These are phyloP conservation scores for Epichloe gansuensis DNA, from an alignment of 2,329 filamentous ascomycete genomes.

Conservation along the genomic window DNA sequence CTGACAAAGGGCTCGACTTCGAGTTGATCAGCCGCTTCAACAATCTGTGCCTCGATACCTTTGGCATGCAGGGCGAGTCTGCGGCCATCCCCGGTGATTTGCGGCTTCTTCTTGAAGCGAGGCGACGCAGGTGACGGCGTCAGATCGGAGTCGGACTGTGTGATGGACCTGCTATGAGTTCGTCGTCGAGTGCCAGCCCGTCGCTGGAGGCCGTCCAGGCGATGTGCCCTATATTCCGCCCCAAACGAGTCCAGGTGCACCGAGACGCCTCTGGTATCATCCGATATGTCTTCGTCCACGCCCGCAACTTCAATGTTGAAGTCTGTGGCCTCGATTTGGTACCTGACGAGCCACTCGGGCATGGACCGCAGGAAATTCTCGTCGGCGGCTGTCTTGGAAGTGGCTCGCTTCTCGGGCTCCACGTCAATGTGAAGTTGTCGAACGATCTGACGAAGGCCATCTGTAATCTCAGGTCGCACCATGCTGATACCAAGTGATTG, in stretches of 20 bases:
- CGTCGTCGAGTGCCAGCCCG: slow-evolving; percentile 48
- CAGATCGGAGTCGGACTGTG: slow-evolving; percentile 55
- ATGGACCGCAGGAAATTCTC: slow-evolving; percentile 64
- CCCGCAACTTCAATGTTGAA: slow-evolving; percentile 87
- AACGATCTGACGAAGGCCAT: slow-evolving; percentile 84
- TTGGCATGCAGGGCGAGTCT: slow-evolving; percentile 68
- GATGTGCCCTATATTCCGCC: slow-evolving; percentile 77
- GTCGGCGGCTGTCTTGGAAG: slow-evolving; percentile 35
- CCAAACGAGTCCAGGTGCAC: slow-evolving; percentile 81
- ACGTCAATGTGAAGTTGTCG: slow-evolving; percentile 64
- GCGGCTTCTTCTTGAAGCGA: slow-evolving; percentile 37
- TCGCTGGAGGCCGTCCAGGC: slow-evolving; percentile 49
- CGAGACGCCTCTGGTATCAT: slow-evolving; percentile 68
- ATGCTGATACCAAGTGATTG: slow-evolving; percentile 84
- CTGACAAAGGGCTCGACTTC: slow-evolving; percentile 78
- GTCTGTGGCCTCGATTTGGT: slow-evolving; percentile 74
- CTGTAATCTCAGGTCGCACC: slow-evolving; percentile 81
- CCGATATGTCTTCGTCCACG: slow-evolving; percentile 70
- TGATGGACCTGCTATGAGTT: slow-evolving; percentile 58
- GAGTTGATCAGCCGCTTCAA: slow-evolving; percentile 74
- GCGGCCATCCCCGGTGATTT: slow-evolving; percentile 58
- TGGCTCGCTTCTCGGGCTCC: slow-evolving; percentile 42
- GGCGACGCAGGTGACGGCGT: slow-evolving; percentile 23
- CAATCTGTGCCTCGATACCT: slow-evolving; percentile 78
- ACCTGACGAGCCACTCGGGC: slow-evolving; percentile 73